phyloP scores from a whole-genome alignment of 768 basidiomycete species.

The Xerocomellus amylosporus region DNA sequence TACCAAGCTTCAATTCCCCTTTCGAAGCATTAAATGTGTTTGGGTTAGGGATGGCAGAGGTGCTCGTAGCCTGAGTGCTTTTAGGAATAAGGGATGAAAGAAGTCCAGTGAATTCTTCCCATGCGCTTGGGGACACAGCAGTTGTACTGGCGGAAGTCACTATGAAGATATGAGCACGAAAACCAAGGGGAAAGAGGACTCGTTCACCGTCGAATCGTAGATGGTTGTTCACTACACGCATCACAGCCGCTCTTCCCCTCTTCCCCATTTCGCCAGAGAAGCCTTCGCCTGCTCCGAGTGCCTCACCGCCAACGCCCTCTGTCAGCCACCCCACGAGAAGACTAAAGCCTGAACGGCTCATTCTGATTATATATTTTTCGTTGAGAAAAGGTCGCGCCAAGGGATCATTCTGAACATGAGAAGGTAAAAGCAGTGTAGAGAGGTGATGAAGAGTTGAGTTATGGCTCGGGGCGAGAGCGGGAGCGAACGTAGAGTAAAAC shows the following conservation, averaged over 20 bases:
- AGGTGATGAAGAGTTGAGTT: conserved; percentile 71
- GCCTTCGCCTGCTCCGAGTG: conserved; percentile 74
- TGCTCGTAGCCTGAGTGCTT: conserved; percentile 39
- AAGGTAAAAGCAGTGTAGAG: conserved; percentile 73
- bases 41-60: conserved; percentile 51
- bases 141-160: conserved; percentile 72
- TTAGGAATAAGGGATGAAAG: conserved; percentile 75
- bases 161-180: conserved; percentile 34
- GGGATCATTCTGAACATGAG: conserved; percentile 82
- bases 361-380: conserved; percentile 86
- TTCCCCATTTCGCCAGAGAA: conserved; percentile 80
- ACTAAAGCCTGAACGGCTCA: conserved; percentile 89
- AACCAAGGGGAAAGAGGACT: neutral
- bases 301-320: conserved; percentile 84
- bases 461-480: conserved; percentile 64
- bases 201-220: conserved; percentile 81
- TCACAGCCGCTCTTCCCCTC: conserved; percentile 83
- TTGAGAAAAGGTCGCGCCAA: conserved; percentile 80
- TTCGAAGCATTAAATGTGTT: conserved; percentile 73
- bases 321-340: conserved; percentile 95
- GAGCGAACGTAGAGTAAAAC: conserved; percentile 72
- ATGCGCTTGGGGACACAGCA: conserved; percentile 57
- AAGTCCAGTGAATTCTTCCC: conserved; percentile 87
- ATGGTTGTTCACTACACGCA: conserved; percentile 93
- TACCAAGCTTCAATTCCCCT: conserved; percentile 83